Evolutionary conservation across 164 flowering plant genomes (phyloP).

Genomic region (Vitis vinifera): DNA sequence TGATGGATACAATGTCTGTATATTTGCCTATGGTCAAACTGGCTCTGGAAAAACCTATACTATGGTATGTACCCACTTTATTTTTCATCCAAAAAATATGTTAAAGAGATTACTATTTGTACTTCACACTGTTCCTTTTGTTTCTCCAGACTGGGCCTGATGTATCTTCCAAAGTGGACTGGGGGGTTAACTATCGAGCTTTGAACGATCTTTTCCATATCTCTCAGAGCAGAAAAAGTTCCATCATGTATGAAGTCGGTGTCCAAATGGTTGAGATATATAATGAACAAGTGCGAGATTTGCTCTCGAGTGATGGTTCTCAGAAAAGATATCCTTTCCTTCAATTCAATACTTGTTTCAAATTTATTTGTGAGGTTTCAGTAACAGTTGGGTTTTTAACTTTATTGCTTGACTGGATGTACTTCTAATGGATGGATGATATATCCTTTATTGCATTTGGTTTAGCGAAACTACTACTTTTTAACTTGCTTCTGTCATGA

Average conservation of each 20-base stretch:
- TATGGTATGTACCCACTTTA: slow-evolving; percentile 36
- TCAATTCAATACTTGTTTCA: too few relatives aligned
- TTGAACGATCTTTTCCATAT: slow-evolving; percentile 41
- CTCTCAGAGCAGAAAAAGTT: slow-evolving; percentile 34
- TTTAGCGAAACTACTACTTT: too few relatives aligned
- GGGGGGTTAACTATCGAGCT: slow-evolving; percentile 56
- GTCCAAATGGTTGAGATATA: slow-evolving; percentile 55
- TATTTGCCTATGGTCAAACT: slow-evolving; percentile 79
- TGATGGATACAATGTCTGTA: slow-evolving; percentile 74
- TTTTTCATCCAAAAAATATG: not conserved
- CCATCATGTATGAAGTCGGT: slow-evolving; percentile 36
- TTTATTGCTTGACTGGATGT: too few relatives aligned
- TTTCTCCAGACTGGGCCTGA: slow-evolving; percentile 36
- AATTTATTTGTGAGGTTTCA: too few relatives aligned
- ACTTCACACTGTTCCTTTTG: not conserved
- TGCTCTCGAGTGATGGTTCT: slow-evolving; percentile 25
- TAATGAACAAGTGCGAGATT: slow-evolving; percentile 51
- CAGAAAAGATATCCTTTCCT: slow-evolving; percentile 47
- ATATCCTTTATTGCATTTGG: too few relatives aligned
- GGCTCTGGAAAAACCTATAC: slow-evolving; percentile 74
- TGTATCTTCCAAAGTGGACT: slow-evolving; percentile 28
- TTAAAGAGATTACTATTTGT: not conserved
- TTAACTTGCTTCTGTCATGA: too few relatives aligned
- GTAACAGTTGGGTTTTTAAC: too few relatives aligned
- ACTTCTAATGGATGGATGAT: too few relatives aligned